Evolutionary conservation across 306 rosid genomes (phyloP), one percentile per base, ranked within the genome.

Genomic region (Cicer yamashitae): DNA sequence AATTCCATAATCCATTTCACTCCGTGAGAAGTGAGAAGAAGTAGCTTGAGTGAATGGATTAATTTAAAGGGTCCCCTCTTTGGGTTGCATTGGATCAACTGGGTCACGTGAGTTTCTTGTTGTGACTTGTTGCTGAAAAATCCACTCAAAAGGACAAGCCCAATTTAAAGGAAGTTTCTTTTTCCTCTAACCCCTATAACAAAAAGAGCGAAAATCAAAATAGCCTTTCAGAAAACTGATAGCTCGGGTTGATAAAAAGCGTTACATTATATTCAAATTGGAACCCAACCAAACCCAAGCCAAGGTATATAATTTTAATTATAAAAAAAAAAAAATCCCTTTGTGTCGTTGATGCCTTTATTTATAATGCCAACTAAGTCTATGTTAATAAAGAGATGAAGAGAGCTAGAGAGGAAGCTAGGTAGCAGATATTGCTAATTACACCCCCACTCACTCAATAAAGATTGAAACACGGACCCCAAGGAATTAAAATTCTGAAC

Each of bases 61-160:
- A 7, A 14, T 3, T 41, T 41, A 65, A 51, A 51, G 75, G 61
- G 61, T 79, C 56, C 59, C 18, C 52, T 44, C 12, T 63, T 44
- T 54, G 15, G 11, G 40, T 10, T 18, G 17, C 57, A 66, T 76
- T 30, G 34, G 45, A 41, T 41, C 56, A 61, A 63, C 45, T 59
- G 76, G 77, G 76, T 81, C 90, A 77, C 87, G 86, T 82, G 90
- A 86, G 85, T 84, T 86, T 81, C 79, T 74, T 67, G 39, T 70
- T 76, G 30, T 67, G 47, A 60, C 62, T 82, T 63, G 34, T 73
- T 56, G 57, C 67, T 47, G n/a, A 76, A 67, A 62, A 70, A 56
- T 71, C 78, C 59, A 77, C 77, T 58, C 54, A 18, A 71, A 66
- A 82, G 60, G 57, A 69, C 65, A 81, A 77, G 7, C 14, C 43